Evolutionary conservation across 768 basidiomycete genomes (phyloP), one percentile per base, ranked within the genome.

Genomic region (Tephrocybe rancida): DNA sequence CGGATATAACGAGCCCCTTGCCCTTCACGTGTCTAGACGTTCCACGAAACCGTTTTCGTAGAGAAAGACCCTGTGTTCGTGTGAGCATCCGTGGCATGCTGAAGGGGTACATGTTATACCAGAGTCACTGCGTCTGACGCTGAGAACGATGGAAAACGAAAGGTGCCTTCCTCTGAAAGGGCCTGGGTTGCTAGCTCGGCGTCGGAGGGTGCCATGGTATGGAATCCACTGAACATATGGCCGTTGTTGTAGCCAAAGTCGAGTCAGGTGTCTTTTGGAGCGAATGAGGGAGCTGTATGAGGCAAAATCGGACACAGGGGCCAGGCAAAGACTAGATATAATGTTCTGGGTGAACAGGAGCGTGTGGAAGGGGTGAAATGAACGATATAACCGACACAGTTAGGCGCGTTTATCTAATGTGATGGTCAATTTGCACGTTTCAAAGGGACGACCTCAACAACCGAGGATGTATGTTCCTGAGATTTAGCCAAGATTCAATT

Each of bases 41-140:
- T 22, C 81, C 80, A 52, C 90, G 83, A 60, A 93, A 93, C n/a
- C 91, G 81, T 68, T 93, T 93, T 57, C 91, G 82, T 45, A 93
- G 69, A 2, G 89, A 91, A 47, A 92, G 80, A 6, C 86, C 85
- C 77, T 80, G 50, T 29, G 21, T 48, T 44, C 21, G 16, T 26
- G 25, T 52, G 24, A 35, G 34, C n/a, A n/a, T 38, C 4, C 50
- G 43, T 46, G 22, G 34, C 50, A 55, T 34, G 49, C 44, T 14
- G 13, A 55, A 37, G 26, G 7, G 24, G 24, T 16, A 16, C 11
- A 30, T 13, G 34, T 44, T n/a, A 5, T 53, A 85, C 85, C 24
- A 93, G 77, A 16, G 90, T 92, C 48, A 93, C 83, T 13, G 91
- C 91, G 60, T 93, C 92, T 30, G 82, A 78, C 8, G 89, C 84